Base-by-base conservation (phyloP, 371 early-diverging fungal species). In the Rhizopus sp. region DNA sequence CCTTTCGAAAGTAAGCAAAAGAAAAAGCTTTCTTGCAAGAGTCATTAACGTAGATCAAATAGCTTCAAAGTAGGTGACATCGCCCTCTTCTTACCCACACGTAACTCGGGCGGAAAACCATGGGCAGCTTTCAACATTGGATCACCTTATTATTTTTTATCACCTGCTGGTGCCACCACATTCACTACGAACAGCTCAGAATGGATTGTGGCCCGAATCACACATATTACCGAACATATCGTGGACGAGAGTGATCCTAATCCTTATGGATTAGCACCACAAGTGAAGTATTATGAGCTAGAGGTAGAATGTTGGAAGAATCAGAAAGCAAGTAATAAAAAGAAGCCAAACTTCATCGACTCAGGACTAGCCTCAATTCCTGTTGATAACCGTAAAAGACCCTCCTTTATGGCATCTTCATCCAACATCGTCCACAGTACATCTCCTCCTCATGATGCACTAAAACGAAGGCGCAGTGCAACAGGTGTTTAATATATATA, bases 81-180 rank as follows among this genome's bases (percentile, higher is more conserved):
- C 23, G 88, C 85, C 7, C 63, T 92, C 12, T 90, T 92, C 59
- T 69, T 90, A 15, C 93, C 93, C 0, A 88, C 90, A 5, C 72
- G 88, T 6, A 86, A 90, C 55, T 83, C 86, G 0, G 73, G 78
- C 33, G 84, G 86, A n/a, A 85, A 80, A 38, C 81, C 88, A 0
- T 92, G 92, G 91, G 88, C 88, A 0, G 92, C 92, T 0, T 92
- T 92, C 73, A 89, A 92, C 48, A 83, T 90, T 62, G 83, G 84
- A 56, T 75, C 85, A 2, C 92, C 92, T 4, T 85, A 92, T 62
- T 87, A 85, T 60, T 92, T 89, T 61, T 69, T 92, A 67, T 72
- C 78, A 29, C 68, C 77, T 39, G 78, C 82, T 0, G 82, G 77
- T 0, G 61, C 68, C 13, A 70, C 78, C 38, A 57, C 57, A 1